Evolutionary conservation across 176 grass and related monocot species (phyloP), one percentile per base, ranked within the genome.

Genomic region (Zea luxurians): DNA sequence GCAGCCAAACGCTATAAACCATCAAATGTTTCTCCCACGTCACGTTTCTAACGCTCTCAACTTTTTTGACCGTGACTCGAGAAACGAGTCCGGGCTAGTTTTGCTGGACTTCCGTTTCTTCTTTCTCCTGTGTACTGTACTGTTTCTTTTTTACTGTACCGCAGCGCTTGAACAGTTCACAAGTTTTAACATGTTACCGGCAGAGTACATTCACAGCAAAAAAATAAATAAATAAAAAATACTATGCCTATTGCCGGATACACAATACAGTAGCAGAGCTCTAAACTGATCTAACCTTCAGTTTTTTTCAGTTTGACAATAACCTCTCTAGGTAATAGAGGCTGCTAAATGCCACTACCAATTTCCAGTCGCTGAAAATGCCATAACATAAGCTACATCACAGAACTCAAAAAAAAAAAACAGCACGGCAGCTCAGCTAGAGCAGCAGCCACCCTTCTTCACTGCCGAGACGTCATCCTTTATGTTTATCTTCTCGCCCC

Each of bases 361-460:
- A 81, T 85, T 81, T 34, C 58, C 58, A 11, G 77, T 77, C 55
- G n/a, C 78, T 76, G 70, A 55, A 88, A 81, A 85, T 17, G 70
- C 12, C 60, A 65, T 74, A 64, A 54, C 81, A 64, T 66, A 71
- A 83, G 49, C 86, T 79, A 73, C 66, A 71, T 40, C 76, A 80
- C 62, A 85, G 67, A 57, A 64, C 20, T 49, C 40, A 60, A 78
- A 80, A 86, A 82, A 83, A 86, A 69, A 73, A 72, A 57, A 74
- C 57, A 70, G 37, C 27, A 76, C 4, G 42, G 35, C 73, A 70
- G 47, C 63, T 82, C 63, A 87, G 75, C 73, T 79, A n/a, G 93
- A 96, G 68, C 93, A 97, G 86, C 93, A 97, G 16, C 93, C 86
- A 12, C 87, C 76, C 87, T 85, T 97, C 80, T 84, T 90, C 50